A percentile compares a stretch with the other conserved stretches of the same genome.
phyloP scores from a whole-genome alignment of 345 rosid species.

The Eucalyptus sp. region DNA sequence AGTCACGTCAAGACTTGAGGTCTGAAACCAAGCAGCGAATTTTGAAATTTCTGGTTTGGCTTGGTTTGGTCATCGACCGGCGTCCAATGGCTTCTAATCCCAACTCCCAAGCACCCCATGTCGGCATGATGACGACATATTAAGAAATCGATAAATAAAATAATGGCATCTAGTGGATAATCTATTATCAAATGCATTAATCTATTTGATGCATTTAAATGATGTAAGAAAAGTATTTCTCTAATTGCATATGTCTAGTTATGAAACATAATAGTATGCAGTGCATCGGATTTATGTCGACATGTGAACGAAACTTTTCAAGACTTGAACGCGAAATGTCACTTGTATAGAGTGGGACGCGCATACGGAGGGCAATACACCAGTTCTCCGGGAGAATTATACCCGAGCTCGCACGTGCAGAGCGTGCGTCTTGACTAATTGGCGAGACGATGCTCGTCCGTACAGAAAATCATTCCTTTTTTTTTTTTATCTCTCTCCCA shows the following conservation, averaged over 20 bases:
- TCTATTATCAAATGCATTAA: too few relatives aligned
- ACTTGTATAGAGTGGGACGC: too few relatives aligned
- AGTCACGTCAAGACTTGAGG: not conserved
- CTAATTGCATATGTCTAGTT: not conserved
- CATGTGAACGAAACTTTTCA: not conserved
- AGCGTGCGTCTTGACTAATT: not conserved
- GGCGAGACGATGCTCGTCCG: not conserved
- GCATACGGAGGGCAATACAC: too few relatives aligned
- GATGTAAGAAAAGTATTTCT: not conserved
- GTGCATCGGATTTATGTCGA: not conserved
- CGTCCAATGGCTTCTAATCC: not conserved
- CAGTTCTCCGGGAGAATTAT: not conserved
- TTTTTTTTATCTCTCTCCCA: not conserved
- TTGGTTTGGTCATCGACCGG: not conserved
- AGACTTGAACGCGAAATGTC: not conserved
- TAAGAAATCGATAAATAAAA: not conserved
- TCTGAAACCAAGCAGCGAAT: not conserved
- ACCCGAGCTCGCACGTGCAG: not conserved
- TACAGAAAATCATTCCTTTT: not conserved
- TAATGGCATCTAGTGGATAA: not conserved
- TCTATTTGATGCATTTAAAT: too few relatives aligned
- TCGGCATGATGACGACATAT: not conserved
- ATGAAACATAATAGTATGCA: not conserved
- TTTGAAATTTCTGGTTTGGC: not conserved
- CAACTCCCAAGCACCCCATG: not conserved